phyloP scores from a whole-genome alignment of 345 rosid genomes.

The Eucalyptus grandis region DNA sequence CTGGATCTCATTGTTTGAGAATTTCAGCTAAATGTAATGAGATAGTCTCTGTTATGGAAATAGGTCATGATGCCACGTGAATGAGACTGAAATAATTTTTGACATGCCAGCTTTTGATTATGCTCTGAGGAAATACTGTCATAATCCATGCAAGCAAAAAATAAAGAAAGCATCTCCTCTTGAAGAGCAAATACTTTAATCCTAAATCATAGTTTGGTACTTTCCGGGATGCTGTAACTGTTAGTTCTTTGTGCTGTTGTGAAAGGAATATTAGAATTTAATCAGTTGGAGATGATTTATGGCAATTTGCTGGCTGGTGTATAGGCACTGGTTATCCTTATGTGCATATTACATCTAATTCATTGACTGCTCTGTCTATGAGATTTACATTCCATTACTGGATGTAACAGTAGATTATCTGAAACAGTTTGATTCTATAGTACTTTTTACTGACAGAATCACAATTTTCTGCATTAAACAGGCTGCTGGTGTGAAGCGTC shows the following conservation, averaged over 20 bases:
- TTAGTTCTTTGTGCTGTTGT: background rate
- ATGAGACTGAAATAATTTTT: background rate
- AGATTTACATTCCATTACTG: background rate
- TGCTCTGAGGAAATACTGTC: background rate
- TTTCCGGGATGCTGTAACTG: background rate
- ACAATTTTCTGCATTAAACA: constrained; percentile 4
- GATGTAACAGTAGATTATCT: background rate
- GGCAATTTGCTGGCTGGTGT: background rate
- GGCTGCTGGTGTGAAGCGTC: constrained; percentile 94
- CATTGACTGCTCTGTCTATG: background rate
- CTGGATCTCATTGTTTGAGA: background rate
- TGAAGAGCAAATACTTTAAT: background rate
- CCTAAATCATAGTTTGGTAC: background rate
- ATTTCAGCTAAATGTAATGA: background rate
- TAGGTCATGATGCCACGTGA: background rate
- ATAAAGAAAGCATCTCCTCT: background rate
- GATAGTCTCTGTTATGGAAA: background rate
- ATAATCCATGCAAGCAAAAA: background rate
- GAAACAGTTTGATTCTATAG: background rate
- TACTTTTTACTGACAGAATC: background rate
- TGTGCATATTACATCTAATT: background rate
- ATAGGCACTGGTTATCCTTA: background rate
- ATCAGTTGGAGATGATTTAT: background rate
- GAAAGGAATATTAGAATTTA: background rate
- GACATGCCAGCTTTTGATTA: background rate